phyloP scores from a whole-genome alignment of 768 basidiomycete species.

The Brasilioporus rufonigricans region DNA sequence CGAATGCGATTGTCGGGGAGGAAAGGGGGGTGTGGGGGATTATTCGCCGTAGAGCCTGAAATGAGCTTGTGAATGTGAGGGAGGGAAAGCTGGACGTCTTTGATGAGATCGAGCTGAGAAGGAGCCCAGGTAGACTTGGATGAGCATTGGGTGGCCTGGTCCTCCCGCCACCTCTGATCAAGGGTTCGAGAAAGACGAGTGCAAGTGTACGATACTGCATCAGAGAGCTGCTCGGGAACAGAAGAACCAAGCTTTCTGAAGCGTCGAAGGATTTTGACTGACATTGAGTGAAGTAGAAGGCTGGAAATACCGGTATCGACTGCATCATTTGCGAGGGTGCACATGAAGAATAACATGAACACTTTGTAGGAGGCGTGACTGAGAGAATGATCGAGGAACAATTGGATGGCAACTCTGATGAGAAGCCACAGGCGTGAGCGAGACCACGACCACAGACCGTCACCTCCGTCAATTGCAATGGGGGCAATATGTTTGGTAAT shows the following conservation, averaged over 20 bases:
- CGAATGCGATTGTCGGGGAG: background rate
- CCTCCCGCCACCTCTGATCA: background rate
- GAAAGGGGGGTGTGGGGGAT: background rate
- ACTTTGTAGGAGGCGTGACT: background rate
- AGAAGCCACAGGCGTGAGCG: background rate
- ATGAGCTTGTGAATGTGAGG: background rate
- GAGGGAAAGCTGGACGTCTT: background rate
- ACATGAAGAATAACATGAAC: background rate
- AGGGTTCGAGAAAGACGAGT: background rate
- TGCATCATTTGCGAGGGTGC: background rate
- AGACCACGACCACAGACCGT: background rate
- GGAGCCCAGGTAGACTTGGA: background rate
- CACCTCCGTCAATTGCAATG: background rate
- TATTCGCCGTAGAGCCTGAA: background rate
- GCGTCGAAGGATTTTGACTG: background rate
- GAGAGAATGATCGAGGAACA: background rate
- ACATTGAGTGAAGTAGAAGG: background rate
- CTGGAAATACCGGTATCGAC: background rate
- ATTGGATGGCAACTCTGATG: background rate
- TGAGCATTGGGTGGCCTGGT: background rate
- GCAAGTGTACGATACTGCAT: background rate
- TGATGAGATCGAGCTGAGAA: background rate
- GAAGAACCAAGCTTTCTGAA: background rate
- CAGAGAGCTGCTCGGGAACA: background rate
- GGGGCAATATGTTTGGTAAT: background rate